These are phyloP conservation scores for Colletotrichum salicis DNA, from an alignment of 2,329 filamentous ascomycete genomes.

Conservation along the genomic window DNA sequence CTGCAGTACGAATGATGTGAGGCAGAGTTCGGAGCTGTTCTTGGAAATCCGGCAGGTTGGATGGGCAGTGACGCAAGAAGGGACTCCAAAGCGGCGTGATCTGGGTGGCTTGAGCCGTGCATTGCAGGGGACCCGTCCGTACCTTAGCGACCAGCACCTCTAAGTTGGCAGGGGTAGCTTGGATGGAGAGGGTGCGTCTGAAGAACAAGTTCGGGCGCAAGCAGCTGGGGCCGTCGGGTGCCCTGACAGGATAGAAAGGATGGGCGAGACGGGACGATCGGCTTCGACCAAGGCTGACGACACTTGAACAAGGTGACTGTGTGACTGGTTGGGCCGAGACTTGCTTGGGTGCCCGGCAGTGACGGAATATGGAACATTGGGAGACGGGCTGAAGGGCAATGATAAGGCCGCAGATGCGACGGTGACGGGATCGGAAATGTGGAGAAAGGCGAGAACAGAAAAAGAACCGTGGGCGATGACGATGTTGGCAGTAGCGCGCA, in stretches of 20 bases:
- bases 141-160: conserved; percentile 21
- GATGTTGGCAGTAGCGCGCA: conserved; percentile 13
- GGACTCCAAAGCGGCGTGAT: conserved; percentile 17
- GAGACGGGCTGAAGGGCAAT: conserved; percentile 15
- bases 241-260: conserved; percentile 4
- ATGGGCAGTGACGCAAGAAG: conserved; percentile 35
- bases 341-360: conserved; percentile 10
- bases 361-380: conserved; percentile 25
- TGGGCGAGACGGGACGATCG: conserved; percentile 27
- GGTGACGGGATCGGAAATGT: conserved; percentile 12
- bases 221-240: conserved; percentile 1
- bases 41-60: conserved; percentile 31
- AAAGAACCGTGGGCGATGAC: conserved; percentile 26
- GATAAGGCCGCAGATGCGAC: conserved; percentile 21
- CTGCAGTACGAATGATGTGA: conserved; percentile 27
- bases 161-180: conserved; percentile 26
- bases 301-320: neutral
- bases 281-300: conserved; percentile 17
- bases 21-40: conserved; percentile 27
- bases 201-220: neutral
- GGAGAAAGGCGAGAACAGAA: conserved; percentile 11
- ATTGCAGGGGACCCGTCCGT: conserved; percentile 21
- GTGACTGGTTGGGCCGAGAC: neutral
- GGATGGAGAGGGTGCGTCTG: conserved; percentile 5
- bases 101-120: conserved; percentile 29